Evolutionary conservation across 2,329 filamentous ascomycete species (phyloP).

Genomic region (Raffaelea ambrosiae): DNA sequence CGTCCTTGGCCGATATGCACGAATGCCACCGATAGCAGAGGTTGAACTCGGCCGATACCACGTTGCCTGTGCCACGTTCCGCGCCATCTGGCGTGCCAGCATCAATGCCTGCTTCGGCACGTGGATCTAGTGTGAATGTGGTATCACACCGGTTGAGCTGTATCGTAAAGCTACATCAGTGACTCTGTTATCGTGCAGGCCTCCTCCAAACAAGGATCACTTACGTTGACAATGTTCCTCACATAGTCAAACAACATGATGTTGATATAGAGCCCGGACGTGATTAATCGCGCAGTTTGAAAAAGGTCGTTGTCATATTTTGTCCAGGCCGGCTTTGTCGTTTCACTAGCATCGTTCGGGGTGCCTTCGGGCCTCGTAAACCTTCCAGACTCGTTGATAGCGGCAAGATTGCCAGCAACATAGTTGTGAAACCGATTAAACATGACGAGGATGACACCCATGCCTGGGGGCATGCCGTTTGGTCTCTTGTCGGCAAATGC

Average conservation of each 20-base stretch:
- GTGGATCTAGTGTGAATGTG: constrained; percentile 73
- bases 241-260: constrained; percentile 73
- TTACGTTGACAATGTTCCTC: constrained; percentile 59
- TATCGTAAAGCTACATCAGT: no score
- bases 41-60: constrained; percentile 83
- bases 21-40: constrained; percentile 85
- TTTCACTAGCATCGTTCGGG: constrained; percentile 36
- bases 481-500: constrained; percentile 63
- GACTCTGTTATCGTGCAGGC: no score
- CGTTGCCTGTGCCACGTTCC: constrained; percentile 68
- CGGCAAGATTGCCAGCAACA: constrained; percentile 66
- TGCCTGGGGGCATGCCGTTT: constrained; percentile 62
- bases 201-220: constrained; percentile 11
- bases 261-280: constrained; percentile 68
- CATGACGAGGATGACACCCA: constrained; percentile 66
- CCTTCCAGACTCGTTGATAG: constrained; percentile 77
- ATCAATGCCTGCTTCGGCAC: constrained; percentile 55
- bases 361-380: constrained; percentile 56
- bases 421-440: constrained; percentile 84
- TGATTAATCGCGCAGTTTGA: constrained; percentile 69
- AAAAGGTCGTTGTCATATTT: constrained; percentile 73
- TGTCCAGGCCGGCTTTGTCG: constrained; percentile 44
- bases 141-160: constrained; percentile 59
- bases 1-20: constrained; percentile 64
- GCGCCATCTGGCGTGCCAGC: constrained; percentile 47